Percentiles rank a stretch among this genome's conserved stretches.
These are phyloP conservation scores for Nitzschia sp. DNA, from an alignment of 108 stramenopile species.

Conservation along the genomic window DNA sequence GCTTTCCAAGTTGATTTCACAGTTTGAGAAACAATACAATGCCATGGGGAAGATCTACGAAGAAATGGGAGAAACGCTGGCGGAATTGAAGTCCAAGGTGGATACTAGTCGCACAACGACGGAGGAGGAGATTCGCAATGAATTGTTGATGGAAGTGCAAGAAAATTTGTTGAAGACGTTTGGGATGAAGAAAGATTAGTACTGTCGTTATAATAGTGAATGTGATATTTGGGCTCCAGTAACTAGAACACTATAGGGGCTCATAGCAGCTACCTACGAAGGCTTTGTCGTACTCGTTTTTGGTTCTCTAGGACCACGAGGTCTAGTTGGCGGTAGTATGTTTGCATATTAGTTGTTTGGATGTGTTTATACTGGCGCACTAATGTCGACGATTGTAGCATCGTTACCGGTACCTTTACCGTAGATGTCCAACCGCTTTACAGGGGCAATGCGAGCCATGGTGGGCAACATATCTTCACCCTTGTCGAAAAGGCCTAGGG, in stretches of 20 bases:
- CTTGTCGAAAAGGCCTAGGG: slow-evolving; percentile 81
- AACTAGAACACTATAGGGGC: too few species aligned
- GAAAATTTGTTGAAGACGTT: slow-evolving; percentile 26
- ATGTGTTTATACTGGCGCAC: not conserved
- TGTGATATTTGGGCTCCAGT: not conserved
- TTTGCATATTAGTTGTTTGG: too few species aligned
- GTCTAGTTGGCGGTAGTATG: too few species aligned
- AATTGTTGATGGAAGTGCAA: slow-evolving; percentile 27
- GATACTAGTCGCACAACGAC: slow-evolving; percentile 5
- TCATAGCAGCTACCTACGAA: too few species aligned
- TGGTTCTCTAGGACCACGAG: too few species aligned
- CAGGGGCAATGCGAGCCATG: slow-evolving; percentile 35
- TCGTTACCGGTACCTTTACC: slow-evolving; percentile 19
- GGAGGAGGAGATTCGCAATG: slow-evolving; percentile 34
- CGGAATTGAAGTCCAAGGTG: slow-evolving; percentile 19
- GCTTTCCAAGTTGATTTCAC: slow-evolving; percentile 13
- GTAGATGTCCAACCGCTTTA: slow-evolving; percentile 57
- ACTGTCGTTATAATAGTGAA: not conserved
- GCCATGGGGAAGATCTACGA: slow-evolving; percentile 34
- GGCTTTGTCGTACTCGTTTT: too few species aligned
- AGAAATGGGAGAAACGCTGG: slow-evolving; percentile 28
- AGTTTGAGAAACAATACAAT: slow-evolving; percentile 34
- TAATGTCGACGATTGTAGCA: slow-evolving; percentile 20
- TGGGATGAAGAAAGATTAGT: slow-evolving; percentile 12
- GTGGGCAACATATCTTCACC: slow-evolving; percentile 41